Conservation (phyloP, 768 basidiomycete genomes). For the Pisolithus orientalis region DNA sequence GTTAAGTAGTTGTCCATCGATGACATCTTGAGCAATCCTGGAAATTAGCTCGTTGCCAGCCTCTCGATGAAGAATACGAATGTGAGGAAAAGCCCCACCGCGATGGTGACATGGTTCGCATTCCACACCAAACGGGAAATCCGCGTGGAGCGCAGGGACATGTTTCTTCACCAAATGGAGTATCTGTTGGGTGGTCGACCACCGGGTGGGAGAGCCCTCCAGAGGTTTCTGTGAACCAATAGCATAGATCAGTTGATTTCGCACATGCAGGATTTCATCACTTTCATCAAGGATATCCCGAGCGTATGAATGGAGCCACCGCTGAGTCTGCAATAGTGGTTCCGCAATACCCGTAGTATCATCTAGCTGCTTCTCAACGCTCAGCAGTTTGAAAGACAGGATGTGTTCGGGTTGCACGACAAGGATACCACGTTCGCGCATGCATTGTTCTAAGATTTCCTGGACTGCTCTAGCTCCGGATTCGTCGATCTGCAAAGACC, state of each 20-base stretch:
- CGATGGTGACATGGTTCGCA: not conserved
- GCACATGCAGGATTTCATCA: slow-evolving; percentile 31
- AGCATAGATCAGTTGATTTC: slow-evolving; percentile 44
- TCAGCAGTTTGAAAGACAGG: slow-evolving; percentile 23
- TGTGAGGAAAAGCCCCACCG: slow-evolving; percentile 16
- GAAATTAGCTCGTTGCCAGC: slow-evolving; percentile 9
- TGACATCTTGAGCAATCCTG: slow-evolving; percentile 10
- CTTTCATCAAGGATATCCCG: slow-evolving; percentile 28
- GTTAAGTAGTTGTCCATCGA: slow-evolving; percentile 11
- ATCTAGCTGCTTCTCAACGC: slow-evolving; percentile 23
- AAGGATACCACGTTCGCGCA: slow-evolving; percentile 15
- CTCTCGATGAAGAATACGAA: slow-evolving; percentile 16
- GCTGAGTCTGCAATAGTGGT: slow-evolving; percentile 22
- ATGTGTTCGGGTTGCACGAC: slow-evolving; percentile 27
- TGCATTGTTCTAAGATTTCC: slow-evolving; percentile 11
- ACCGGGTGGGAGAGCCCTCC: slow-evolving; percentile 37
- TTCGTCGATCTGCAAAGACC: slow-evolving; percentile 7
- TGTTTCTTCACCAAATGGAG: slow-evolving; percentile 19
- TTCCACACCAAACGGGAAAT: slow-evolving; percentile 4
- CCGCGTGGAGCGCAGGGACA: not conserved
- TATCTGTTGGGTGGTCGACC: slow-evolving; percentile 34
- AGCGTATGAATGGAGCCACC: slow-evolving; percentile 17
- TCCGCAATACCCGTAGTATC: slow-evolving; percentile 1
- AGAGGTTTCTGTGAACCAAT: slow-evolving; percentile 30
- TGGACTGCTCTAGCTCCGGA: not conserved